These are phyloP conservation scores for Xerocomus spinulosus DNA, from an alignment of 768 basidiomycete species.

Conservation along the genomic window DNA sequence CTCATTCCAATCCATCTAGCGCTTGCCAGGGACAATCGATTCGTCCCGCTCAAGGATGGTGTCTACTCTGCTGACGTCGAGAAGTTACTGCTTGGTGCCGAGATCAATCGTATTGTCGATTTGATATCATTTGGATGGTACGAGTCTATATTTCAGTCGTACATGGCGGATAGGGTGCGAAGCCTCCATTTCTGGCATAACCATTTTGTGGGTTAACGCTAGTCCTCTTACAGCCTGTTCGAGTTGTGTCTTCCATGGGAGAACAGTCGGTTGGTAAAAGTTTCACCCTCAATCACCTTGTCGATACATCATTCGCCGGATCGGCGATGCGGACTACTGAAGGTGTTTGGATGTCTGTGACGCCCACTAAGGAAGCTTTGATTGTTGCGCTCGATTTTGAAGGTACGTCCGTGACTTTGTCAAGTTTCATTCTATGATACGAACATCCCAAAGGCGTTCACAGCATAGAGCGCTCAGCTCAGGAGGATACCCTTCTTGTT, in stretches of 20 bases:
- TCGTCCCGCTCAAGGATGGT: constrained; percentile 57
- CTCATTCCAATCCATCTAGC: constrained; percentile 64
- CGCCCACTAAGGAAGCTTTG: constrained; percentile 50
- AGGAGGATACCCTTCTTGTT: constrained; percentile 61
- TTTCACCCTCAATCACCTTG: constrained; percentile 55
- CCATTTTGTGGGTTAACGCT: neutral
- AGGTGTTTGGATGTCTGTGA: constrained; percentile 64
- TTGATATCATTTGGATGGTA: constrained; percentile 58
- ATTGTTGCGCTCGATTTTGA: constrained; percentile 66
- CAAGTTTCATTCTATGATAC: neutral
- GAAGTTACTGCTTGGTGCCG: constrained; percentile 51
- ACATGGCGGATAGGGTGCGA: constrained; percentile 51
- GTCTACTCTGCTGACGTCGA: constrained; percentile 48
- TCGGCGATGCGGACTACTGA: constrained; percentile 62
- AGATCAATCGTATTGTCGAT: constrained; percentile 52
- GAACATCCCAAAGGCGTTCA: constrained; percentile 64
- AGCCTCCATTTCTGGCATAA: accelerated
- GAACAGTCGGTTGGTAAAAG: constrained; percentile 65
- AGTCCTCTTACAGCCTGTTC: constrained; percentile 41
- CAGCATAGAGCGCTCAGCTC: constrained; percentile 57
- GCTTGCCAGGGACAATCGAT: constrained; percentile 53
- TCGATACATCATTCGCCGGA: constrained; percentile 61
- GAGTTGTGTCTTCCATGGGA: constrained; percentile 65
- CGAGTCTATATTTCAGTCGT: constrained; percentile 57
- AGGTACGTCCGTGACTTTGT: constrained; percentile 33